Percentiles rank a stretch among this genome's conserved stretches.
These are phyloP conservation scores for Coemansia guatemalensis DNA, from an alignment of 192 early-diverging fungal species.

Conservation along the genomic window DNA sequence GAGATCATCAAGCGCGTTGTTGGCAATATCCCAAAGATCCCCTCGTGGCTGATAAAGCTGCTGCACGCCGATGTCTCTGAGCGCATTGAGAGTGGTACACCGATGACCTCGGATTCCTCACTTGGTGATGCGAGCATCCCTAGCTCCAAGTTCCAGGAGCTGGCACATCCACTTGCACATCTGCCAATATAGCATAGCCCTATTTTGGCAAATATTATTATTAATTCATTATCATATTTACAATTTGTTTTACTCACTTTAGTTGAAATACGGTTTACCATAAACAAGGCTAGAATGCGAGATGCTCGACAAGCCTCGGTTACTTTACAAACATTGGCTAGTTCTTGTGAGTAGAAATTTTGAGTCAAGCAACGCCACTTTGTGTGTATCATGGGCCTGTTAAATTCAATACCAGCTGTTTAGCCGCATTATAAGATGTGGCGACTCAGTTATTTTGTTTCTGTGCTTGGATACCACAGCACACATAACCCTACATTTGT, in stretches of 20 bases:
- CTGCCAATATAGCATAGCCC: neutral
- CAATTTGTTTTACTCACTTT: neutral
- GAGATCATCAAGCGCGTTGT: conserved; percentile 39
- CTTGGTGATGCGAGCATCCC: conserved; percentile 25
- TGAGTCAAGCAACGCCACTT: too few species aligned
- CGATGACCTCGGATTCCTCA: conserved; percentile 29
- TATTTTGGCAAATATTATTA: neutral
- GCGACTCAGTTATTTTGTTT: too few species aligned
- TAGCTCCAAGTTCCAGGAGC: conserved; percentile 39
- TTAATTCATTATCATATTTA: neutral
- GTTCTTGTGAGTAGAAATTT: too few species aligned
- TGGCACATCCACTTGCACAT: conserved; percentile 27
- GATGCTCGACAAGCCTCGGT: too few species aligned
- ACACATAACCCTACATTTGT: too few species aligned
- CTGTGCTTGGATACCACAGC: too few species aligned
- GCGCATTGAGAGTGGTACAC: conserved; percentile 19
- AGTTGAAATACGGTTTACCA: too few species aligned
- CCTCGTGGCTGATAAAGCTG: conserved; percentile 55
- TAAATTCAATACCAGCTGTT: too few species aligned
- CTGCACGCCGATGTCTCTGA: conserved; percentile 51
- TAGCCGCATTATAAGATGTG: too few species aligned
- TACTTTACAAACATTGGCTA: too few species aligned
- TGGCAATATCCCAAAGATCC: conserved; percentile 50
- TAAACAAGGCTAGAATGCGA: too few species aligned
- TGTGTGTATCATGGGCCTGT: too few species aligned